These are phyloP conservation scores for Purpureocillium lavendulum DNA, from an alignment of 2,329 filamentous ascomycete species.

Conservation along the genomic window DNA sequence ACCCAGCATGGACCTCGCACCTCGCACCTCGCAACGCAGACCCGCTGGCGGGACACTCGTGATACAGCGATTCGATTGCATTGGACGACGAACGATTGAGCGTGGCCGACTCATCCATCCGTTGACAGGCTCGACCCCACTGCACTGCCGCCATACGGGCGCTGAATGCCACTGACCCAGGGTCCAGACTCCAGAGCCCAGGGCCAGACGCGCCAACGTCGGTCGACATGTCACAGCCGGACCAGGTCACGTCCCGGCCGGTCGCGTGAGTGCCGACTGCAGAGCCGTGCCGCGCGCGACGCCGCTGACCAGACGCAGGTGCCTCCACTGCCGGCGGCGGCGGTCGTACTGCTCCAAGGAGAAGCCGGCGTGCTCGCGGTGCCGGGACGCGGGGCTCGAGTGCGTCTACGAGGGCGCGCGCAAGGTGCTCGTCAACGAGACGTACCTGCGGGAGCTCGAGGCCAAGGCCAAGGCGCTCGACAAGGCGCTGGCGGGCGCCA, in stretches of 20 bases:
- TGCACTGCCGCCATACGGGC: no score
- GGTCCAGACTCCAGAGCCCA: no score
- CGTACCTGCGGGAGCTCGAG: constrained; percentile 24
- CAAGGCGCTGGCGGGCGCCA: constrained; percentile 7
- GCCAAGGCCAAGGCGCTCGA: constrained; percentile 22
- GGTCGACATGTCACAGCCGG: background rate
- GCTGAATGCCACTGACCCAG: no score
- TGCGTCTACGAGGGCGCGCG: constrained; percentile 26
- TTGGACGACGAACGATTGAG: no score
- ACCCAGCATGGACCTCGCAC: no score
- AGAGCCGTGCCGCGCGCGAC: no score
- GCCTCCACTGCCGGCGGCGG: constrained; percentile 23
- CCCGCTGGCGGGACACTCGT: no score
- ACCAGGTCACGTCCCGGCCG: constrained; percentile 13
- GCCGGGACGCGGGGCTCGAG: constrained; percentile 17
- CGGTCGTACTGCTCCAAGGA: constrained; percentile 28
- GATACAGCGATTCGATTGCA: no score
- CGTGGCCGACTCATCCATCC: no score
- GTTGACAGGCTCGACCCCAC: no score
- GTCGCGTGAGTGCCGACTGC: constrained; percentile 15
- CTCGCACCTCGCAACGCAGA: no score
- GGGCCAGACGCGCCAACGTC: no score
- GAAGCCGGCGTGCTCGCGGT: constrained; percentile 24
- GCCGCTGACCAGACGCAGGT: constrained; percentile 12
- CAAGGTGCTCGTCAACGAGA: constrained; percentile 26